Evolutionary conservation across 768 basidiomycete species (phyloP).

Genomic region (Serendipita sp.): DNA sequence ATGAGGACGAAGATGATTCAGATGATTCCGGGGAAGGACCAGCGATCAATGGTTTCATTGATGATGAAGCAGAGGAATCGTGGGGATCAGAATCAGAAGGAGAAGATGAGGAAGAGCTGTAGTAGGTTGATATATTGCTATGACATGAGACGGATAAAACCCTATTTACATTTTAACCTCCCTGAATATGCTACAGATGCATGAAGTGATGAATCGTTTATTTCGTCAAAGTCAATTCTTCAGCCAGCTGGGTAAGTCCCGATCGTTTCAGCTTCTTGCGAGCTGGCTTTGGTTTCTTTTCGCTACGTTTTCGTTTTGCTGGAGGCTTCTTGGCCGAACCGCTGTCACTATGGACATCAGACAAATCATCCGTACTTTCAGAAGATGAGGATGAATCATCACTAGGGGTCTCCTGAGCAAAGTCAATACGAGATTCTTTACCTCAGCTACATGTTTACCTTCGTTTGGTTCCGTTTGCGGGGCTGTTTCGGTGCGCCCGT

Average conservation of each 20-base stretch:
- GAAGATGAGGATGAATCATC: background rate
- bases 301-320: background rate
- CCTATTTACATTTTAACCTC: background rate
- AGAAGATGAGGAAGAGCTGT: constrained; percentile 12
- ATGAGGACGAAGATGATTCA: constrained; percentile 24
- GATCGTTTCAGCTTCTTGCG: background rate
- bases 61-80: constrained; percentile 20
- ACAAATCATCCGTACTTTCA: background rate
- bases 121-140: background rate
- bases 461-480: background rate
- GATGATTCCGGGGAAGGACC: constrained; percentile 7
- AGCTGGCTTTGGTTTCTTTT: background rate
- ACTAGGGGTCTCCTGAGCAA: background rate
- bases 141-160: background rate
- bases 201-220: background rate
- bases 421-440: background rate
- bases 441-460: background rate
- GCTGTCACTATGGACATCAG: background rate
- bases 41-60: constrained; percentile 12
- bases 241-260: background rate
- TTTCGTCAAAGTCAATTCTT: background rate
- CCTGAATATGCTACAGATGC: background rate
- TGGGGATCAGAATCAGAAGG: constrained; percentile 15
- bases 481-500: background rate
- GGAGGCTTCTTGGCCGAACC: background rate